These are phyloP conservation scores for Brassica incana DNA, from an alignment of 345 rosid genomes.

Conservation along the genomic window DNA sequence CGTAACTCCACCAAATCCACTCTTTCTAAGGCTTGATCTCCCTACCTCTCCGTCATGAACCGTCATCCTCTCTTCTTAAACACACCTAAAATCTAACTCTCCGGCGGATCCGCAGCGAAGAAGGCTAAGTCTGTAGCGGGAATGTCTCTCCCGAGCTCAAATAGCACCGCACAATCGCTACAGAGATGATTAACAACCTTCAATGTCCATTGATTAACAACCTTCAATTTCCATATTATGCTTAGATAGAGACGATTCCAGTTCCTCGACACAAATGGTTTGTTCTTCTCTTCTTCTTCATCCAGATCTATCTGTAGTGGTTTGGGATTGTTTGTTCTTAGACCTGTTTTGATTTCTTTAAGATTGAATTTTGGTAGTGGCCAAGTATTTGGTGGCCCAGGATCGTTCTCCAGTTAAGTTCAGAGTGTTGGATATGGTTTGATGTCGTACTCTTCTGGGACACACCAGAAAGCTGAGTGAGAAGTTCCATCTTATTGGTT, in stretches of 20 bases:
- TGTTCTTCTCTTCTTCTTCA: no score
- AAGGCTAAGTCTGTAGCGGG: neutral
- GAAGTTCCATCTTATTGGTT: neutral
- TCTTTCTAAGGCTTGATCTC: constrained; percentile 12
- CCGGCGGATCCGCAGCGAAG: constrained; percentile 12
- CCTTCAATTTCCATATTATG: constrained; percentile 50
- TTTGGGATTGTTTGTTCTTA: neutral
- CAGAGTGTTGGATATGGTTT: neutral
- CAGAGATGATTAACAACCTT: constrained; percentile 61
- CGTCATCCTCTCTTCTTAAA: constrained; percentile 22
- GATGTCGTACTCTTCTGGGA: neutral
- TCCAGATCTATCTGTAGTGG: neutral
- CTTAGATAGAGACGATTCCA: constrained; percentile 77
- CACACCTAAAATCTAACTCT: neutral
- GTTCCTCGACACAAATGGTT: neutral
- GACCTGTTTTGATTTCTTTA: constrained; percentile 31
- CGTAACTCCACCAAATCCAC: constrained; percentile 26
- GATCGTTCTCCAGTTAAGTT: neutral
- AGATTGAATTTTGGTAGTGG: neutral
- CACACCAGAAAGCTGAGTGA: neutral
- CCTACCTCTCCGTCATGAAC: constrained; percentile 11
- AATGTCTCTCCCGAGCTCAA: constrained; percentile 90
- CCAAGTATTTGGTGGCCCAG: neutral
- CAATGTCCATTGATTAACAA: constrained; percentile 43
- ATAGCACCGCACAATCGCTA: constrained; percentile 67